phyloP scores from a whole-genome alignment of 2,329 filamentous ascomycete genomes.

The Sclerotinia trifoliorum region DNA sequence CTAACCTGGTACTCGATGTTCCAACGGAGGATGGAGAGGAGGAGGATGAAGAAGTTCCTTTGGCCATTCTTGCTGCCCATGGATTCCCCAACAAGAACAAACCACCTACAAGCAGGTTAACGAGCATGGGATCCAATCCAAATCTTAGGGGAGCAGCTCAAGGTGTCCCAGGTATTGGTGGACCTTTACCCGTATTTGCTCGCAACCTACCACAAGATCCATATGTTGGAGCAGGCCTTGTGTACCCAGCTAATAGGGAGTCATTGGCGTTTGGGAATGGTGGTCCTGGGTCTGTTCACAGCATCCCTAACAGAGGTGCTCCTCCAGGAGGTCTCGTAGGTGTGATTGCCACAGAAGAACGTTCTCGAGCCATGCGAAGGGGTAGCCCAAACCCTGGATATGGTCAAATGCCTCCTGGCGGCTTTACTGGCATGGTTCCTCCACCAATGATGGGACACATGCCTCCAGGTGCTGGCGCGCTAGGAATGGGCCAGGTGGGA shows the following conservation, averaged over 20 bases:
- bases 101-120: constrained; percentile 60
- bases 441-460: constrained; percentile 24
- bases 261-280: constrained; percentile 69
- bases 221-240: constrained; percentile 75
- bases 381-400: constrained; percentile 68
- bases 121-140: constrained; percentile 63
- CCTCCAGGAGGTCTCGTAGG: constrained; percentile 80
- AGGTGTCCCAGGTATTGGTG: constrained; percentile 51
- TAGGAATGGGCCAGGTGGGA: constrained; percentile 38
- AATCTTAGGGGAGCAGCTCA: constrained; percentile 63
- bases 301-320: constrained; percentile 39
- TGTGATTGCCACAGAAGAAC: constrained; percentile 83
- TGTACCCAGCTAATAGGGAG: constrained; percentile 71
- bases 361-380: constrained; percentile 72
- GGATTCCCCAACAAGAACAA: constrained; percentile 80
- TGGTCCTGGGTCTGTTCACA: constrained; percentile 44
- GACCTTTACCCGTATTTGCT: constrained; percentile 73
- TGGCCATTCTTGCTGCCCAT: constrained; percentile 84
- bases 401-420: constrained; percentile 39
- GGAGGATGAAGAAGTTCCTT: constrained; percentile 83
- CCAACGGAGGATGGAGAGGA: constrained; percentile 57
- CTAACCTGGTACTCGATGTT: constrained; percentile 49
- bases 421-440: constrained; percentile 37
- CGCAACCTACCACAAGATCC: constrained; percentile 80
- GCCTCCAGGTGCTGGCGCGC: constrained; percentile 30